These are phyloP conservation scores for Pichia sp. DNA, from an alignment of 1,139 yeast species.

Conservation along the genomic window DNA sequence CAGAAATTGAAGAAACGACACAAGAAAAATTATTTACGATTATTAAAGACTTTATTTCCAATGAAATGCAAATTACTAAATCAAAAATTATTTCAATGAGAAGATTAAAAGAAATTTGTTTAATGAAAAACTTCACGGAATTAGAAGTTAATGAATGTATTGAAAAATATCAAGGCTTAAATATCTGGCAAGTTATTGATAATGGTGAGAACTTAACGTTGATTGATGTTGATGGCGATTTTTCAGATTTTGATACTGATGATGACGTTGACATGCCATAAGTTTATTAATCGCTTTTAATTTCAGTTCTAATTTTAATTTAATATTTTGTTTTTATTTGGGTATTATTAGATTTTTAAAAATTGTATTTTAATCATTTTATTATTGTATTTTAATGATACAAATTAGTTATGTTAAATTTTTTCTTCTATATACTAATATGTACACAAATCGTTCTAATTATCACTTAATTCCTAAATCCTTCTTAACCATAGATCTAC, in stretches of 20 bases:
- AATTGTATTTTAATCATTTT: not conserved
- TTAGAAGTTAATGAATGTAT: constrained; percentile 74
- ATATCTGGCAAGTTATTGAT: constrained; percentile 73
- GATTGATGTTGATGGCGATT: constrained; percentile 18
- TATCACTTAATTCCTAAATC: constrained; percentile 35
- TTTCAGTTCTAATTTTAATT: not conserved
- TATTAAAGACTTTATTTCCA: constrained; percentile 33
- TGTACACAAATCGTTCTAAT: too few species aligned
- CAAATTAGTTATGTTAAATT: not conserved
- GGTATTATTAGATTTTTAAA: not conserved
- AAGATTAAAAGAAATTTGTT: constrained; percentile 59
- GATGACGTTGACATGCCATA: not conserved
- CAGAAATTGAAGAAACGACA: constrained; percentile 47
- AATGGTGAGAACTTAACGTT: constrained; percentile 52
- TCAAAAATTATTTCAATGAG: constrained; percentile 42
- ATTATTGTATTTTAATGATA: not conserved
- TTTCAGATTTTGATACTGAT: constrained; percentile 15
- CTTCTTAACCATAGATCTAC: constrained; percentile 70
- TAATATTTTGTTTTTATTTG: not conserved
- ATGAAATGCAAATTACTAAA: constrained; percentile 15
- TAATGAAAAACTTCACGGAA: constrained; percentile 80
- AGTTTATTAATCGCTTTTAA: not conserved
- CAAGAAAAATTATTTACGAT: constrained; percentile 39
- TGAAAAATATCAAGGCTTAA: constrained; percentile 62
- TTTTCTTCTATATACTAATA: too few species aligned